Base-by-base conservation (phyloP, 2,329 filamentous ascomycete genomes). In the Ophiostoma fasciatum region DNA sequence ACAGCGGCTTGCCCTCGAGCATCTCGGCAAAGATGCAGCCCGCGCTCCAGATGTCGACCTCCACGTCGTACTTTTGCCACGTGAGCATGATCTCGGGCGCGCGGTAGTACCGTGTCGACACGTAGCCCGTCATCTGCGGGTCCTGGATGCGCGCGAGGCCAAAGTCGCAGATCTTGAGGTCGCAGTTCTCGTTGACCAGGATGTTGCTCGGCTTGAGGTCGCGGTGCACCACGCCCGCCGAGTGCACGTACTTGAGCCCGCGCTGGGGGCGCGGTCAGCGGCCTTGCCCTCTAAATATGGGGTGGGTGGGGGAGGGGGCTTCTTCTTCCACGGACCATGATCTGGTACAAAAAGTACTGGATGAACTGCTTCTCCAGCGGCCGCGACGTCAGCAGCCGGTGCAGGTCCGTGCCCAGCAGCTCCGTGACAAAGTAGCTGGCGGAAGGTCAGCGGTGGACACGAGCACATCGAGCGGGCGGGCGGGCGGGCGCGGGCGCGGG, bases 21-120 rank as follows among this genome's bases (percentile, higher is more conserved):
- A 98, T 98, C 63, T 98, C 90, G 28, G 90, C 90, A 50, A 98
- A 96, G 55, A 98, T 98, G 62, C 90, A 98, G 42, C 90, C 90
- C 14, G 88, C 88, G 56, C 90, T 96, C 90, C 90, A 98, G 55
- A 98, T 94, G 57, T 98, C 90, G 40, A 98, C 90, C 63, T 96
- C 90, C 32, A 96, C 78, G 49, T 98, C 90, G 62, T 98, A 98
- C 65, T 98, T 98, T 67, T 98, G 90, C 90, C 90, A 98, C 46
- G 90, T 96, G 55, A 98, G 84, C 90, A 98, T 98, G 56, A 98
- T 98, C 61, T 98, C 90, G 14, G 90, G 90, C 8, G 90, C 90
- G 52, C 90, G 78, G 70, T 98, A 98, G 69, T 98, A 98, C 68
- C 90, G 72, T 43, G 90, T 98, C 32, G 90, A 96, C 42, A 98